Percentiles rank a stretch among this genome's conserved stretches.
Conservation (phyloP, 179 eudicot species). For the Nepenthes alata region DNA sequence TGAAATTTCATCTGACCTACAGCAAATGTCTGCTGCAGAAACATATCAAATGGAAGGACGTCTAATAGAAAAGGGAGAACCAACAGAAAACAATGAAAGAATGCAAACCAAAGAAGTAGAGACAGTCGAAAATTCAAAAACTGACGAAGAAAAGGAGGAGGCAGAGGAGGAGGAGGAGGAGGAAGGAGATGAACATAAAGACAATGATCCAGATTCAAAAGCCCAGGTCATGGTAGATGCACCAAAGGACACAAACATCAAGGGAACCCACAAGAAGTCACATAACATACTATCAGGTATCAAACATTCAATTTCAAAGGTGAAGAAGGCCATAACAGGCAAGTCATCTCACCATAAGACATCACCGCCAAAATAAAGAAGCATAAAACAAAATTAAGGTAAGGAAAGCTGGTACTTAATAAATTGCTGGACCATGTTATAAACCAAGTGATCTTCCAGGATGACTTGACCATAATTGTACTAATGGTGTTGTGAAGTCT, state of each 20-base stretch:
- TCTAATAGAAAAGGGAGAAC: conserved; percentile 9
- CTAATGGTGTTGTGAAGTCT: too few species aligned
- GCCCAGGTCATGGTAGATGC: conserved; percentile 27
- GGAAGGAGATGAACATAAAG: conserved; percentile 17
- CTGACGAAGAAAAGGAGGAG: conserved; percentile 24
- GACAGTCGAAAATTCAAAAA: conserved; percentile 8
- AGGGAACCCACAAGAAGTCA: conserved; percentile 43
- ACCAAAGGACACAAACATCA: conserved; percentile 26
- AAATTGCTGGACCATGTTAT: too few species aligned
- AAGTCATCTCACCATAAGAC: conserved; percentile 46
- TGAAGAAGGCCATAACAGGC: conserved; percentile 62
- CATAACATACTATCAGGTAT: conserved; percentile 55
- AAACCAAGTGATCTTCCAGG: too few species aligned
- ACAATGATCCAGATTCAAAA: conserved; percentile 16
- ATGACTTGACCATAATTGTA: too few species aligned
- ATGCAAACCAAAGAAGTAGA: conserved; percentile 12
- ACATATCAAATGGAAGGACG: conserved; percentile 8
- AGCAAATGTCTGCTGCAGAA: conserved; percentile 11
- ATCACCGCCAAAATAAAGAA: conserved; percentile 30
- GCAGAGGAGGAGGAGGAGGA: conserved; percentile 18
- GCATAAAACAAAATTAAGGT: not conserved
- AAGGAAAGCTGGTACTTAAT: too few species aligned
- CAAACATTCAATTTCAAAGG: conserved; percentile 67
- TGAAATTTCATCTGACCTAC: conserved; percentile 11
- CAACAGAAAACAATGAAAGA: conserved; percentile 7